Conservation (phyloP, 1,284 basidiomycete genomes). For the Trichosporon sp. region DNA sequence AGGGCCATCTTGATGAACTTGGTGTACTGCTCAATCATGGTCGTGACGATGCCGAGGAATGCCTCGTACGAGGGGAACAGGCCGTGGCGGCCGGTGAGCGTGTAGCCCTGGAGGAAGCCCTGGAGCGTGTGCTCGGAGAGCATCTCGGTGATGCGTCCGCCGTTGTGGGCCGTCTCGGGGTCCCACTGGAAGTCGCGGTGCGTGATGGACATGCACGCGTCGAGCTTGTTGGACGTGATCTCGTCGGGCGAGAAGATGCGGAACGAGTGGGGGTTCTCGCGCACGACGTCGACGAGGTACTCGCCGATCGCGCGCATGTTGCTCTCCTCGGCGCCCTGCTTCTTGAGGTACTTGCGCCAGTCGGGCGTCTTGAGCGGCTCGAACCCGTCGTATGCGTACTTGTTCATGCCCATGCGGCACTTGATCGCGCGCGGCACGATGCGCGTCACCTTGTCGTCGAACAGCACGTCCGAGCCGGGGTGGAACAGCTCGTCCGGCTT, state of each 20-base stretch:
- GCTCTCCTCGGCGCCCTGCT: slow-evolving; percentile 59
- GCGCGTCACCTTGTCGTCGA: slow-evolving; percentile 34
- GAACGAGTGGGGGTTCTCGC: slow-evolving; percentile 65
- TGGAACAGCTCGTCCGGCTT: slow-evolving; percentile 61
- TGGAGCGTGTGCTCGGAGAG: slow-evolving; percentile 83
- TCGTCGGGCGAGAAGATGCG: slow-evolving; percentile 84
- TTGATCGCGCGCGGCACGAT: slow-evolving; percentile 42
- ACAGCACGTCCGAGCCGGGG: slow-evolving; percentile 47
- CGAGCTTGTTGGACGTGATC: slow-evolving; percentile 82
- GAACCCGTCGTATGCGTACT: slow-evolving; percentile 61
- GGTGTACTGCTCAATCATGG: slow-evolving; percentile 62
- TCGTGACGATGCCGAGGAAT: slow-evolving; percentile 49
- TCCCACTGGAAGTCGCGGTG: slow-evolving; percentile 28
- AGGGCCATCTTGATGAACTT: slow-evolving; percentile 77
- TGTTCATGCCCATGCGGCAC: slow-evolving; percentile 41
- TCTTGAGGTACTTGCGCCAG: slow-evolving; percentile 59
- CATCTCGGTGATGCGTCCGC: slow-evolving; percentile 69
- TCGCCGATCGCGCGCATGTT: slow-evolving; percentile 59
- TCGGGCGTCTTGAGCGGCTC: slow-evolving; percentile 61
- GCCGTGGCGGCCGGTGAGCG: slow-evolving; percentile 62
- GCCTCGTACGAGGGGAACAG: slow-evolving; percentile 87
- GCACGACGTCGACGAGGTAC: slow-evolving; percentile 53
- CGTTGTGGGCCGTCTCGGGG: slow-evolving; percentile 19
- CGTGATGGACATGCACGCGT: slow-evolving; percentile 67
- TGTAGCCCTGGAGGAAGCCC: slow-evolving; percentile 81